These are phyloP conservation scores for Nothopassalora personata DNA, from an alignment of 2,329 filamentous ascomycete genomes.

Conservation along the genomic window DNA sequence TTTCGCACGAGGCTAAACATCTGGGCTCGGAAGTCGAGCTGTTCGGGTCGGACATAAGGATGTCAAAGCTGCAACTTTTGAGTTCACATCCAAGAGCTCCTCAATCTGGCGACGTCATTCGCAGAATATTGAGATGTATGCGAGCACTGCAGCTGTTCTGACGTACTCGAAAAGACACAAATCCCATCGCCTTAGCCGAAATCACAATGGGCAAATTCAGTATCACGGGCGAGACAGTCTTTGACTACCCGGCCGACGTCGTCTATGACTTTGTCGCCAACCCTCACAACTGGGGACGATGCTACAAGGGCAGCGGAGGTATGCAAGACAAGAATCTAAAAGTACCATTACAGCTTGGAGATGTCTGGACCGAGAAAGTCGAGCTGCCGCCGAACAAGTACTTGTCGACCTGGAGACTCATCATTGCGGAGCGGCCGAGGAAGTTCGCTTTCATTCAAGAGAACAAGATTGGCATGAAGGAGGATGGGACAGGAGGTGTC, in stretches of 20 bases:
- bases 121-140: neutral
- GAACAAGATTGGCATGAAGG: slow-evolving; percentile 11
- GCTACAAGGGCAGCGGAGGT: slow-evolving; percentile 15
- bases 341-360: slow-evolving; percentile 6
- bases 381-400: slow-evolving; percentile 11
- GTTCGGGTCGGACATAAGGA: neutral
- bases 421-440: slow-evolving; percentile 8
- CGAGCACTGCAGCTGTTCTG: neutral
- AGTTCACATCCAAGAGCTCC: neutral
- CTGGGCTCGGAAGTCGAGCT: neutral
- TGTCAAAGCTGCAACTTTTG: neutral
- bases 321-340: slow-evolving; percentile 8
- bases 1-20: neutral
- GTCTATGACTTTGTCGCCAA: slow-evolving; percentile 8
- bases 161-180: neutral
- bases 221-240: slow-evolving; percentile 6
- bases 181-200: neutral
- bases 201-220: slow-evolving; percentile 7
- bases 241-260: slow-evolving; percentile 1
- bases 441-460: slow-evolving; percentile 11
- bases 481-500: slow-evolving; percentile 7
- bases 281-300: slow-evolving; percentile 6
- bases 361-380: slow-evolving; percentile 11
- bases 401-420: slow-evolving; percentile 7
- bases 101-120: neutral